phyloP scores from a whole-genome alignment of 2,329 filamentous ascomycete genomes.

The Zymoseptoria brevis region DNA sequence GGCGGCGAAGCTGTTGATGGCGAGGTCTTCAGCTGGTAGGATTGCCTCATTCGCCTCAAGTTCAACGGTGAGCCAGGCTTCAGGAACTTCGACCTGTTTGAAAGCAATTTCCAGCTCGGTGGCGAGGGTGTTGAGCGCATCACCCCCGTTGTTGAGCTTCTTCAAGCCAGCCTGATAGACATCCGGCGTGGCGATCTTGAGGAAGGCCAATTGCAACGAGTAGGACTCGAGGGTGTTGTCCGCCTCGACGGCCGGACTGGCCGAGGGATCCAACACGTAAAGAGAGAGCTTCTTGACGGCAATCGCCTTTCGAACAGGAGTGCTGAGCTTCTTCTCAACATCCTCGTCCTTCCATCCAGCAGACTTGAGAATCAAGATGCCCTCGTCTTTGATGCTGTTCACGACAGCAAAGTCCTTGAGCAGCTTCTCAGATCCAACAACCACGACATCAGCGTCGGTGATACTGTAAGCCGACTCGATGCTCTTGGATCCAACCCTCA shows the following conservation, averaged over 20 bases:
- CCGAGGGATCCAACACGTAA: slow-evolving; percentile 65
- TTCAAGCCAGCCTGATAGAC: slow-evolving; percentile 54
- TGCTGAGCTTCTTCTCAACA: slow-evolving; percentile 75
- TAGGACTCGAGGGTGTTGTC: slow-evolving; percentile 55
- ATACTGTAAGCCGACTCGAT: slow-evolving; percentile 79
- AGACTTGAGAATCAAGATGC: slow-evolving; percentile 50
- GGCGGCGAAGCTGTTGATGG: slow-evolving; percentile 70
- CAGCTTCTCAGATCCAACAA: slow-evolving; percentile 72
- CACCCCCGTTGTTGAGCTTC: slow-evolving; percentile 57
- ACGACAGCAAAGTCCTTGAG: slow-evolving; percentile 66
- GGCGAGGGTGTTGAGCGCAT: slow-evolving; percentile 54
- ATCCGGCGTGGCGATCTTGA: slow-evolving; percentile 65
- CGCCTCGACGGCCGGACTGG: slow-evolving; percentile 59
- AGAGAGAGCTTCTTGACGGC: slow-evolving; percentile 63
- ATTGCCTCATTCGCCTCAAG: slow-evolving; percentile 47
- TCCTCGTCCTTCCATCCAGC: slow-evolving; percentile 80
- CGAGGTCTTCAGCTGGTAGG: slow-evolving; percentile 56
- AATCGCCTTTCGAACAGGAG: slow-evolving; percentile 61
- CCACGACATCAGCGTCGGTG: slow-evolving; percentile 67
- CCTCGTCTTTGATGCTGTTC: slow-evolving; percentile 36
- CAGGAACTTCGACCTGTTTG: slow-evolving; percentile 65
- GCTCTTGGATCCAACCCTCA: slow-evolving; percentile 73
- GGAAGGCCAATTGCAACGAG: slow-evolving; percentile 72
- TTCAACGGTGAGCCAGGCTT: slow-evolving; percentile 68
- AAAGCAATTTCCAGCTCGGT: slow-evolving; percentile 60